phyloP scores from a whole-genome alignment of 192 early-diverging fungal genomes.

The Coemansia sp. region DNA sequence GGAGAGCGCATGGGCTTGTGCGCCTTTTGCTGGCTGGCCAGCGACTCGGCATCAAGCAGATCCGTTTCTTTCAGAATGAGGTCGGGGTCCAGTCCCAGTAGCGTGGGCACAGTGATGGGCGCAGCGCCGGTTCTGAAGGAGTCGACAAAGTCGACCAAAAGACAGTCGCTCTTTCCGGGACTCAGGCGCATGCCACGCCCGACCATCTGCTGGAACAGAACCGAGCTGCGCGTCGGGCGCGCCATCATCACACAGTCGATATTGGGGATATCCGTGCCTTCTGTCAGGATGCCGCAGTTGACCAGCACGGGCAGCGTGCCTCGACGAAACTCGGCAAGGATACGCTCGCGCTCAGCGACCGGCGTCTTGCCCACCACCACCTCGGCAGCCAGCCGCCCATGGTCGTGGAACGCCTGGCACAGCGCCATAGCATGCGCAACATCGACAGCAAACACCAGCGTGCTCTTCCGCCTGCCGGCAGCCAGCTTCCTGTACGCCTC shows the following conservation, averaged over 20 bases:
- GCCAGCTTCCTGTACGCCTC: conserved; percentile 58
- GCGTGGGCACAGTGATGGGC: conserved; percentile 69
- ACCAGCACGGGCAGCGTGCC: conserved; percentile 72
- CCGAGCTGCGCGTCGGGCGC: conserved; percentile 77
- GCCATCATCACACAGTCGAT: conserved; percentile 89
- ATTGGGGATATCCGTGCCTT: conserved; percentile 81
- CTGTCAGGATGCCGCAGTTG: conserved; percentile 85
- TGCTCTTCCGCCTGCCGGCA: conserved; percentile 44
- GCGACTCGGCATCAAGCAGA: conserved; percentile 4
- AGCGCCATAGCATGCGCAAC: conserved; percentile 69
- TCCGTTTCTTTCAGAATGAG: conserved; percentile 51
- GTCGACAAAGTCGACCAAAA: conserved; percentile 87
- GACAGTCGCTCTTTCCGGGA: conserved; percentile 67
- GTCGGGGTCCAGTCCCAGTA: conserved; percentile 71
- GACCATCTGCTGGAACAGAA: conserved; percentile 93
- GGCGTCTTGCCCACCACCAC: conserved; percentile 58
- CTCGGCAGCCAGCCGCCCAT: conserved; percentile 44
- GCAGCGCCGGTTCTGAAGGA: conserved; percentile 46
- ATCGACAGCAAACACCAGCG: conserved; percentile 86
- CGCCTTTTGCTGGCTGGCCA: not conserved
- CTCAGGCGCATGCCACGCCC: conserved; percentile 80
- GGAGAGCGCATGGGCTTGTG: not conserved
- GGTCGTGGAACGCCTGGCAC: conserved; percentile 47
- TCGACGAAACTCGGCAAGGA: conserved; percentile 59
- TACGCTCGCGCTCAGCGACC: conserved; percentile 50